Conservation (phyloP, 1,284 basidiomycete genomes). For the Gymnopus androsaceus region DNA sequence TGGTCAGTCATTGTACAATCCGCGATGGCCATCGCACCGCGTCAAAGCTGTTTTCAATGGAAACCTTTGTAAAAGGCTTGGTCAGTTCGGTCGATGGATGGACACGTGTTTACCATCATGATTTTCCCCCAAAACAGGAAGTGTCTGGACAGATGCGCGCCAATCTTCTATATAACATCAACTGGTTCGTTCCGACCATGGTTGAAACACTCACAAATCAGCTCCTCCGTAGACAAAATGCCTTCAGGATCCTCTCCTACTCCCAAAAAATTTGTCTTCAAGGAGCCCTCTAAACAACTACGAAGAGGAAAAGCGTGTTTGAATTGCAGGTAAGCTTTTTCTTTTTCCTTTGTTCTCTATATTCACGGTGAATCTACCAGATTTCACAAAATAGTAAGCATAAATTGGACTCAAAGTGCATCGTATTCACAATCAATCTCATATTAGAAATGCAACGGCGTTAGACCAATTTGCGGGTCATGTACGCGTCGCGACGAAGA, state of each 20-base stretch:
- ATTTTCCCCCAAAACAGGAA: neutral
- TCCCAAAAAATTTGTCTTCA: slow-evolving; percentile 15
- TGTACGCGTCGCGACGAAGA: slow-evolving; percentile 18
- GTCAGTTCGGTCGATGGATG: too few species aligned
- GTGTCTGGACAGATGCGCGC: too few species aligned
- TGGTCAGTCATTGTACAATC: too few species aligned
- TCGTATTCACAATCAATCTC: neutral
- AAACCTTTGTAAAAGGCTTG: too few species aligned
- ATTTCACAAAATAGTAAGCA: slow-evolving; percentile 19
- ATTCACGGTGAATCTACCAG: slow-evolving; percentile 1
- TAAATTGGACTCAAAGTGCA: neutral
- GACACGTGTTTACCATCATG: neutral
- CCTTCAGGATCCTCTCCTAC: neutral
- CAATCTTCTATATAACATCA: neutral
- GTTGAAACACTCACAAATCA: neutral
- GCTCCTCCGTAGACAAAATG: neutral
- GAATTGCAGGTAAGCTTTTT: slow-evolving; percentile 18
- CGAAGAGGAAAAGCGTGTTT: slow-evolving; percentile 21
- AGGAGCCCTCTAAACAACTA: slow-evolving; percentile 16
- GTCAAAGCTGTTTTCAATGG: too few species aligned
- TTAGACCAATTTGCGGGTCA: slow-evolving; percentile 21
- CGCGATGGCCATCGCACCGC: too few species aligned
- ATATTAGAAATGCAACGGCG: slow-evolving; percentile 23
- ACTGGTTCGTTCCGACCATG: neutral
- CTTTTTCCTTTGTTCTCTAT: neutral